Base-by-base conservation (phyloP, 2,329 filamentous ascomycete genomes). In the Alternaria metachromatica region DNA sequence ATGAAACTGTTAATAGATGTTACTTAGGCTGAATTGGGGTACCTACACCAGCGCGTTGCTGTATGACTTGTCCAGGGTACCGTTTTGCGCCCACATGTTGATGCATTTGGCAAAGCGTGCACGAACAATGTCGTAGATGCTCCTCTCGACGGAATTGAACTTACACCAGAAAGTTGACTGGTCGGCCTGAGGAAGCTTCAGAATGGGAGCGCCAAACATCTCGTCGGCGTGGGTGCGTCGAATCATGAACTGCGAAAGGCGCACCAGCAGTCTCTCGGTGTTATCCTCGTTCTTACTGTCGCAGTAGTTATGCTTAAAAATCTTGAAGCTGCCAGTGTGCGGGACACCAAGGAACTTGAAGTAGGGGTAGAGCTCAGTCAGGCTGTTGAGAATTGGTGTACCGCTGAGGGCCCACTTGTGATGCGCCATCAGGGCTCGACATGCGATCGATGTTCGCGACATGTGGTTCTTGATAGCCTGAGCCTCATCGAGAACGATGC, bases 401-500 rank as follows among this genome's bases (percentile, higher is more conserved):
- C 82, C 83, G 15, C 79, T 80, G 6, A 84, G 66, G 1, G 81
- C 79, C 82, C 83, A 84, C 23, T 76, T 74, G 62, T 82, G 77
- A 0, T 72, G 54, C 0, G 80, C 78, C 53, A 76, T 76, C 3
- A 85, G 64, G 1, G 74, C 79, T 3, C 81, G 80, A 63, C 83
- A 85, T 4, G 84, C 84, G 37, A 84, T 72, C 1, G 81, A 83
- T 0, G 82, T 85, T 5, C 76, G 73, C 1, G 73, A 68, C 0
- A 60, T 60, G 6, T 82, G 75, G 28, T 87, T 88, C 64, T 88
- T 88, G 63, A 89, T 87, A 0, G 68, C 69, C 54, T 89, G 87
- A 0, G 84, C 86, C 68, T 89, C 87, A 49, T 89, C 87, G 0
- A 89, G 76, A 2, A 89, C 81, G 4, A 89, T 63, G 2, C 88